Base-by-base conservation (phyloP, 306 rosid species). In the Vigna mungo region DNA sequence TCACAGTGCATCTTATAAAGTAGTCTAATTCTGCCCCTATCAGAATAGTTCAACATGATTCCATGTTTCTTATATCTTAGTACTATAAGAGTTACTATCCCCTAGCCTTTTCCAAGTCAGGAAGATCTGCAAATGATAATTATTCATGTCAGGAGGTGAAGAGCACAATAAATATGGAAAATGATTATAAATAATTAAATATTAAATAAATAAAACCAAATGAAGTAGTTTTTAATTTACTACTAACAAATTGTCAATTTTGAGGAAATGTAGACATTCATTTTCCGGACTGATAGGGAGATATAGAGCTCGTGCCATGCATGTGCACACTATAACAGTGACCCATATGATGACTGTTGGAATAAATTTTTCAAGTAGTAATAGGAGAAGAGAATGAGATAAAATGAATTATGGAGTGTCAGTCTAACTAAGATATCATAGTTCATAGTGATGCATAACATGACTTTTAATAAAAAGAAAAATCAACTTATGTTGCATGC, bases 91-190 rank as follows among this genome's bases (percentile, higher is more conserved):
- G 52, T 59, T 13, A 68, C 86, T 88, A 87, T 54, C 82, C 93
- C 70, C 96, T 86, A 32, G 91, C 98, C 88, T 91, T 93, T 78
- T 91, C 96, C 88, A 93, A 84, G 87, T 93, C 98, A 10, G 98
- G 98, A 58, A 93, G 97, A 91, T 91, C 97, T 93, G 93, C 81
- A 74, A 49, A 82, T 51, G 70, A 74, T 63, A 32, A 43, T 71
- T 41, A 61, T 70, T 72, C 61, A 68, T 63, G 20, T 71, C 30
- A 66, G 46, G 21, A 59, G 11, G 16, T 21, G 16, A 13, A 47
- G 44, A 71, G 41, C 27, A 43, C n/a, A 17, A 16, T 6, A 34
- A 18, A 47, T 20, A 32, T 36, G 36, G 30, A 71, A 49, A 23
- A 3, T 27, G 49, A 65, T 32, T 16, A 25, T 47, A 61, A 27